These are phyloP conservation scores for Rhytidiadelphus loreus DNA, from an alignment of 225 moss, liverwort and hornwort genomes.

Conservation along the genomic window DNA sequence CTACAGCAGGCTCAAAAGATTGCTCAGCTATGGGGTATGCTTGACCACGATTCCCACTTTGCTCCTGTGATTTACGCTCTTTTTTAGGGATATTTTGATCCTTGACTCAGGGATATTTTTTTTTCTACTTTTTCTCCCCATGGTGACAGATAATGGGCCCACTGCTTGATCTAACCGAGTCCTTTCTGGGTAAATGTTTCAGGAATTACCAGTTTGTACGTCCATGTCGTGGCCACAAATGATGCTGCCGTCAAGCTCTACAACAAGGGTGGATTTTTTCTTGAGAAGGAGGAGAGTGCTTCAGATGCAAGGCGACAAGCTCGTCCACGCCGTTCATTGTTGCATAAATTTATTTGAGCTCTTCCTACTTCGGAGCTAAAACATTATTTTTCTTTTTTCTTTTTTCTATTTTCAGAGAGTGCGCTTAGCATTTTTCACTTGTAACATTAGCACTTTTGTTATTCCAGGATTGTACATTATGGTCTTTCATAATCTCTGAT, in stretches of 20 bases:
- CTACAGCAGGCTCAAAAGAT: constrained; percentile 25
- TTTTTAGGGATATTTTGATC: background rate
- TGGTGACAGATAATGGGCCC: background rate
- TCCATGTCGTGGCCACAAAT: constrained; percentile 50
- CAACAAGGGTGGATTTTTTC: constrained; percentile 15
- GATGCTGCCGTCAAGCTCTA: constrained; percentile 43
- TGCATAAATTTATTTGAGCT: constrained; percentile 30
- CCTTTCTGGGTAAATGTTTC: background rate
- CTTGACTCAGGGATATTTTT: background rate
- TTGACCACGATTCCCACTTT: background rate
- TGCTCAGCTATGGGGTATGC: constrained; percentile 46
- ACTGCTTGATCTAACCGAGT: background rate
- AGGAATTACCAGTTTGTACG: constrained; percentile 48
- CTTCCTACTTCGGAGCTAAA: background rate
- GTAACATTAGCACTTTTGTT: constrained; percentile 8
- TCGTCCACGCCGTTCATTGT: constrained; percentile 43
- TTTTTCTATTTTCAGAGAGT: background rate
- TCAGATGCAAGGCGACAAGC: constrained; percentile 25
- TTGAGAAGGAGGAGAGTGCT: constrained; percentile 45
- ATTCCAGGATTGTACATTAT: background rate
- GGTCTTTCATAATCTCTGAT: constrained; percentile 5
- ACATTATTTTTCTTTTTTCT: background rate
- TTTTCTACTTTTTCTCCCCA: background rate
- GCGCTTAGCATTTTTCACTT: background rate
- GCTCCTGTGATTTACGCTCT: background rate